phyloP scores from a whole-genome alignment of 495 filamentous ascomycete genomes.

The Podospora anserina region DNA sequence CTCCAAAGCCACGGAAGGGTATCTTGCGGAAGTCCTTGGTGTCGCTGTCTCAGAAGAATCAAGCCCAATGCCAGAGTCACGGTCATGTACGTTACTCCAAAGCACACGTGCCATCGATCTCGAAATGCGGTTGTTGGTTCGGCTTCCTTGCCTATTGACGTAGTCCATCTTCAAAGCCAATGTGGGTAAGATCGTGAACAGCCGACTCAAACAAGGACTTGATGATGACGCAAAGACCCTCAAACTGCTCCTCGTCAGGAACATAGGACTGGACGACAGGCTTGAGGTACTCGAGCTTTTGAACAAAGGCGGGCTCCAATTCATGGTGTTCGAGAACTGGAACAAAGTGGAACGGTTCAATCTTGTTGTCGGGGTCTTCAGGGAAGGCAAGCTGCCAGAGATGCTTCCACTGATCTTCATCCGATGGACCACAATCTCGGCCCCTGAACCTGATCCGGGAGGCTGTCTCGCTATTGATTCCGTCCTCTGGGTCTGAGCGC shows the following conservation, averaged over 20 bases:
- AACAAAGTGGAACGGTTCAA: not conserved
- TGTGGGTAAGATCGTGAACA: not conserved
- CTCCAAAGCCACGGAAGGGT: not conserved
- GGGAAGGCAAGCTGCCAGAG: slow-evolving; percentile 8
- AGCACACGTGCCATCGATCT: not conserved
- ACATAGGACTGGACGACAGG: slow-evolving; percentile 1
- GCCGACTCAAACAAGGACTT: slow-evolving; percentile 2
- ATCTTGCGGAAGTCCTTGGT: not conserved
- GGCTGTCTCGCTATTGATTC: slow-evolving; percentile 8
- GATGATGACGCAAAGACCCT: not conserved
- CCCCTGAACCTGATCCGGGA: not conserved
- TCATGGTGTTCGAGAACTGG: slow-evolving; percentile 10
- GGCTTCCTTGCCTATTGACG: not conserved
- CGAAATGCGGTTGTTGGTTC: not conserved
- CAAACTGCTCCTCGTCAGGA: not conserved
- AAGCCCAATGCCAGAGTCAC: slow-evolving; percentile 3
- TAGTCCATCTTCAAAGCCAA: slow-evolving; percentile 5
- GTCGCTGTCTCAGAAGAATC: slow-evolving; percentile 5
- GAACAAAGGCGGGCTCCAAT: not conserved
- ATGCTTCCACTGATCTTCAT: slow-evolving; percentile 8
- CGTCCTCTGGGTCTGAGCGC: slow-evolving; percentile 13
- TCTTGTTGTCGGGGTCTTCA: not conserved
- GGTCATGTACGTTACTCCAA: not conserved
- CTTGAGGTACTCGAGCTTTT: slow-evolving; percentile 4
- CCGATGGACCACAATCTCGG: slow-evolving; percentile 5